Evolutionary conservation across 2,329 filamentous ascomycete species (phyloP).

Genomic region (Mariannaea sp.): DNA sequence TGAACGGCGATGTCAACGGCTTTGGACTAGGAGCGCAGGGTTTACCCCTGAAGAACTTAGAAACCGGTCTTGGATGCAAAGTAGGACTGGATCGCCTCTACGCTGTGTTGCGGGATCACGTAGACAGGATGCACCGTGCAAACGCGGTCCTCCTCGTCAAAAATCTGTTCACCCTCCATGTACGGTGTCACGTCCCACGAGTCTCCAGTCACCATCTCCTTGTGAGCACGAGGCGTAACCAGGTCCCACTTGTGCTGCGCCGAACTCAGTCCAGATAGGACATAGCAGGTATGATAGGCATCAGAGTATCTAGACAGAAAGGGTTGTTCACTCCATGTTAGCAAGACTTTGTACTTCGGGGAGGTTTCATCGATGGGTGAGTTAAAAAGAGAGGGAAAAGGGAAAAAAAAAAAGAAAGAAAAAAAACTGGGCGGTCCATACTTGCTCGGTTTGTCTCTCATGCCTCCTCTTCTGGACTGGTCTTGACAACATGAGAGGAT

Average conservation of each 20-base stretch:
- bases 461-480: conserved; percentile 69
- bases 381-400: no score
- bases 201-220: conserved; percentile 43
- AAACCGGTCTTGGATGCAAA: conserved; percentile 65
- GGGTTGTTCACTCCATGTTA: conserved; percentile 21
- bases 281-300: conserved; percentile 92
- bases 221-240: conserved; percentile 41
- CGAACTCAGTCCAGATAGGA: conserved; percentile 81
- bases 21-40: conserved; percentile 8
- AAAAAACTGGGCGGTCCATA: conserved; percentile 57
- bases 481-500: conserved; percentile 89
- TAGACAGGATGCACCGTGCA: conserved; percentile 80
- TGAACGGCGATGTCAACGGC: not conserved
- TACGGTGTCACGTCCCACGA: conserved; percentile 56
- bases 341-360: conserved; percentile 2
- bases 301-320: conserved; percentile 67
- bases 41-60: conserved; percentile 42
- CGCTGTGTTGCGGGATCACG: conserved; percentile 74
- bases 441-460: conserved; percentile 94
- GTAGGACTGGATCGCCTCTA: conserved; percentile 67
- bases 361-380: conserved; percentile 21
- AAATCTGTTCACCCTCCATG: conserved; percentile 63
- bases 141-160: conserved; percentile 73
- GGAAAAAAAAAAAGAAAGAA: no score
- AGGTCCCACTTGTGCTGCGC: conserved; percentile 72